Evolutionary conservation across 345 rosid species (phyloP).

Genomic region (Brassica cretica): DNA sequence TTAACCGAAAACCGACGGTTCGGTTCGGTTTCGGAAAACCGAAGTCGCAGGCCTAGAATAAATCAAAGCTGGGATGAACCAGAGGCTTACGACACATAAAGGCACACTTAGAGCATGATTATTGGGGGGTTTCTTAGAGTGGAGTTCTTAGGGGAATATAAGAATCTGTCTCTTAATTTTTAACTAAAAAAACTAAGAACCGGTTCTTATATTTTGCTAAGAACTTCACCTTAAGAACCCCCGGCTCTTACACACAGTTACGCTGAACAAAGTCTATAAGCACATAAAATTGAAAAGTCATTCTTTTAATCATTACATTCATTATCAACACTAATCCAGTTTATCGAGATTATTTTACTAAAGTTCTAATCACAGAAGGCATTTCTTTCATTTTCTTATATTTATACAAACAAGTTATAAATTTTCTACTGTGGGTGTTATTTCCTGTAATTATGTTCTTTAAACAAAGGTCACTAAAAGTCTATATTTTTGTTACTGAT

Average conservation of each 20-base stretch:
- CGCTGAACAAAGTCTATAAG: background rate
- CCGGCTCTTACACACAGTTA: background rate
- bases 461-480: background rate
- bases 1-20: no score
- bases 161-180: no score
- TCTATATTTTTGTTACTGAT: background rate
- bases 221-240: no score
- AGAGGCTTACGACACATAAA: background rate
- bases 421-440: background rate
- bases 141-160: no score
- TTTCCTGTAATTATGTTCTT: background rate
- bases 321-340: background rate
- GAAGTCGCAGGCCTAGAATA: no score
- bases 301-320: background rate
- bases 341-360: background rate
- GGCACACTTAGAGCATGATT: background rate
- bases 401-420: background rate
- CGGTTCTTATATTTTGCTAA: no score
- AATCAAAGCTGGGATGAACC: no score
- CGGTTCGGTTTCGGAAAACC: no score
- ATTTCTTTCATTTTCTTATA: background rate
- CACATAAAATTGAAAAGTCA: background rate
- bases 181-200: no score
- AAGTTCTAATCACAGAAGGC: background rate
- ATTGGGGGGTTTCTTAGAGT: no score